These are phyloP conservation scores for Aspergillus ellipticus DNA, from an alignment of 495 filamentous ascomycete species.

Conservation along the genomic window DNA sequence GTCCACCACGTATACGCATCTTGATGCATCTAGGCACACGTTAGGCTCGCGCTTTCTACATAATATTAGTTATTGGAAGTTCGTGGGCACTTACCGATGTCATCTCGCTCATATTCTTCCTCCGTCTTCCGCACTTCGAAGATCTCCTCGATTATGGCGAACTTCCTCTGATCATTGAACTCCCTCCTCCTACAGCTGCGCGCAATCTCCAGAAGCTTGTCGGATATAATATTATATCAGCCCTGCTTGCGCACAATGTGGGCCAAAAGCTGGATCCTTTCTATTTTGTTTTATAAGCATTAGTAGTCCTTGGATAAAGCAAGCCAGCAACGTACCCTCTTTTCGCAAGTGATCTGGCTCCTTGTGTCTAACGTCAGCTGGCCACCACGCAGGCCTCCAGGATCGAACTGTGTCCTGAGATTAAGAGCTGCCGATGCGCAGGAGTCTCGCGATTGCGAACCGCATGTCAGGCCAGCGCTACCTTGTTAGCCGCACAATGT, in stretches of 20 bases:
- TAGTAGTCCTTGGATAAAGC: not conserved
- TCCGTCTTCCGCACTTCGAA: slow-evolving; percentile 52
- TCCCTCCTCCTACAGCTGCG: slow-evolving; percentile 38
- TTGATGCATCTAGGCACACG: slow-evolving; percentile 29
- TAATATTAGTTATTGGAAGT: not conserved
- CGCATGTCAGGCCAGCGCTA: too few species aligned
- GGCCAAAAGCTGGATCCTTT: slow-evolving; percentile 39
- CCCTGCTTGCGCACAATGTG: slow-evolving; percentile 43
- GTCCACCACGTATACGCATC: slow-evolving; percentile 38
- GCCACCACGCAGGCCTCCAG: slow-evolving; percentile 85
- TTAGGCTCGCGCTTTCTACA: not conserved
- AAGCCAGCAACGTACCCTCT: slow-evolving; percentile 52
- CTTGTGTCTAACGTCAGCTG: slow-evolving; percentile 58
- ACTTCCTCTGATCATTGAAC: slow-evolving; percentile 31
- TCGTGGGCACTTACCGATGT: slow-evolving; percentile 46
- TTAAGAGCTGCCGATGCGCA: too few species aligned
- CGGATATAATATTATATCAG: slow-evolving; percentile 32
- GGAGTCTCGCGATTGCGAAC: too few species aligned
- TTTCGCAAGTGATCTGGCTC: slow-evolving; percentile 85
- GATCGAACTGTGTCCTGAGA: too few species aligned
- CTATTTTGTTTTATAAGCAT: slow-evolving; percentile 18
- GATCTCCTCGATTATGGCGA: slow-evolving; percentile 49
- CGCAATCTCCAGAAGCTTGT: slow-evolving; percentile 41
- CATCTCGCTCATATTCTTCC: slow-evolving; percentile 47
- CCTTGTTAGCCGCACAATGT: too few species aligned